A percentile compares a stretch with the other conserved stretches of the same genome.
Evolutionary conservation across 176 grass and related monocot species (phyloP).

Genomic region (Carex pumila): DNA sequence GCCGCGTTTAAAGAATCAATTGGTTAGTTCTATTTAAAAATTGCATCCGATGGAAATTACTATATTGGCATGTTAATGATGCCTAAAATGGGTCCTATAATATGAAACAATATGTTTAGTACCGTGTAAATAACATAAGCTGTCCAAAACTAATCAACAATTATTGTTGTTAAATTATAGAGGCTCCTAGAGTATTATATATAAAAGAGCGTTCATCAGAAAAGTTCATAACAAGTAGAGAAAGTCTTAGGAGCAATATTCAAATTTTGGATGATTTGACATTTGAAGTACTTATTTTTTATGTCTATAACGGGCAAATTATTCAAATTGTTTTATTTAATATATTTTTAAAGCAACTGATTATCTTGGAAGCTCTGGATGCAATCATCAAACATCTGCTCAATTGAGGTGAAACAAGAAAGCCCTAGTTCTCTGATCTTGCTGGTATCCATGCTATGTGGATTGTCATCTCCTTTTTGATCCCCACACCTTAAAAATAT

Average conservation of each 20-base stretch:
- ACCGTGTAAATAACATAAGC: background rate
- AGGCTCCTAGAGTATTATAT: background rate
- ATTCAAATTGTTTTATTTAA: background rate
- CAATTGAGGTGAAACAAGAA: constrained; percentile 29
- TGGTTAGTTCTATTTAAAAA: background rate
- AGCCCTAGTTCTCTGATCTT: constrained; percentile 38
- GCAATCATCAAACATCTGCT: constrained; percentile 69
- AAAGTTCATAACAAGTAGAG: background rate
- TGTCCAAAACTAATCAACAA: background rate
- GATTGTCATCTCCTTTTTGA: constrained; percentile 43
- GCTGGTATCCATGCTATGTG: constrained; percentile 61
- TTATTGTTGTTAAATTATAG: background rate
- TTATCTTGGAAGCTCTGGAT: constrained; percentile 68
- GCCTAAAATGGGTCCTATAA: background rate
- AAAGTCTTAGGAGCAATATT: background rate
- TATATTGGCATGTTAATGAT: background rate
- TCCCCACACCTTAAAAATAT: constrained; percentile 35
- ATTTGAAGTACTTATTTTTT: background rate
- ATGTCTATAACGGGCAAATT: background rate
- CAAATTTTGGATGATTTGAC: background rate
- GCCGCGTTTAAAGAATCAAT: background rate
- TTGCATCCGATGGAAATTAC: background rate
- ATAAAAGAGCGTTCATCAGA: no score
- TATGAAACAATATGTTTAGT: background rate
- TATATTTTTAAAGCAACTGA: constrained; percentile 19